Percentiles rank a stretch among this genome's conserved stretches.
Conservation (phyloP, 2,329 filamentous ascomycete genomes). For the Cladobotryum mycophilum region DNA sequence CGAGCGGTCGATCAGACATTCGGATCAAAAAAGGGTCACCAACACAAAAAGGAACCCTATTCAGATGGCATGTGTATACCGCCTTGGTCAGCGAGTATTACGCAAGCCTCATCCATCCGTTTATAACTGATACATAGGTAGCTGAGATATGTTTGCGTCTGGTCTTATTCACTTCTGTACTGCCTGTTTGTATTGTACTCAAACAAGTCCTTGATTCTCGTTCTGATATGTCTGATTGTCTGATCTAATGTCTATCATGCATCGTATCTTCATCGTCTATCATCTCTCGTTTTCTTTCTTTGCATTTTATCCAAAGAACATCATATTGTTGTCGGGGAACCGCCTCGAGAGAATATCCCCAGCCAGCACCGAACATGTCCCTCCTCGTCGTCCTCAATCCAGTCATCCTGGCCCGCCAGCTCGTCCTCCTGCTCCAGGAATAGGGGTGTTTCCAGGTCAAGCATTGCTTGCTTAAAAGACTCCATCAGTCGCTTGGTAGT, state of each 20-base stretch:
- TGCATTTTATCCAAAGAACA: not conserved
- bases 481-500: slow-evolving; percentile 57
- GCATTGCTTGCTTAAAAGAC: slow-evolving; percentile 58
- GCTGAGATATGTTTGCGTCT: too few species aligned
- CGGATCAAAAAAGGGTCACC: too few species aligned
- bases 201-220: too few species aligned
- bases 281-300: not conserved
- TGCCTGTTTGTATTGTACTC: too few species aligned
- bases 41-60: too few species aligned
- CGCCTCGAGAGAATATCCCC: slow-evolving; percentile 48
- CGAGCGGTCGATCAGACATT: too few species aligned
- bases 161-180: too few species aligned
- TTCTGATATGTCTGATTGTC: not conserved
- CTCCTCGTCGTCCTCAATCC: slow-evolving; percentile 50
- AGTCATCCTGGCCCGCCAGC: slow-evolving; percentile 66
- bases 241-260: slow-evolving; percentile 2
- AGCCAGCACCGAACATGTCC: slow-evolving; percentile 60
- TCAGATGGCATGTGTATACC: too few species aligned
- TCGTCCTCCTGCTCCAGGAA: slow-evolving; percentile 53
- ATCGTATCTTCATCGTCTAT: not conserved
- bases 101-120: too few species aligned
- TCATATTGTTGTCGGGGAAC: slow-evolving; percentile 8
- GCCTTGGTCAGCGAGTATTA: too few species aligned
- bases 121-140: too few species aligned
- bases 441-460: slow-evolving; percentile 38